Percentiles rank a stretch among this genome's conserved stretches.
Conservation (phyloP, 129 eudicot genomes). For the Centaurea solstitialis region DNA sequence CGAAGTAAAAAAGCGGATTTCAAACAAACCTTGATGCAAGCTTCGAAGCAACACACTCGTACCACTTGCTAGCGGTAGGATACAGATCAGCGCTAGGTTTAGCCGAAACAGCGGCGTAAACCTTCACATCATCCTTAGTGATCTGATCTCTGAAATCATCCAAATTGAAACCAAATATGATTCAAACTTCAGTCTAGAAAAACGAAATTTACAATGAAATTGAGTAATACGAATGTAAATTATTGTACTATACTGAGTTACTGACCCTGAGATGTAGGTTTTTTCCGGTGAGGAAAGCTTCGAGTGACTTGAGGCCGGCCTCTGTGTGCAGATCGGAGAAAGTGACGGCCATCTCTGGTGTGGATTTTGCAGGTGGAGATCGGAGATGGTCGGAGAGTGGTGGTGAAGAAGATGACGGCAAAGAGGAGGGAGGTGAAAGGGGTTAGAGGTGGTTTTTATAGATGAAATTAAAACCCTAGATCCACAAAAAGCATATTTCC, state of each 20-base stretch:
- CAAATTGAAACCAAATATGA: conserved; percentile 2
- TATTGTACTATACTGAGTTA: not conserved
- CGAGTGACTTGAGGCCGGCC: conserved; percentile 75
- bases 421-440: not conserved
- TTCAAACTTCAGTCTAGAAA: not conserved
- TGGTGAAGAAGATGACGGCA: conserved; percentile 17
- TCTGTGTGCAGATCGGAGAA: conserved; percentile 92
- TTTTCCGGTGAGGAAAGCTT: conserved; percentile 74
- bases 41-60: conserved; percentile 48
- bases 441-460: not conserved
- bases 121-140: conserved; percentile 85
- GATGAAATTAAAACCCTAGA: conserved; percentile 27
- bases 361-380: conserved; percentile 3
- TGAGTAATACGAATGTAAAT: no score
- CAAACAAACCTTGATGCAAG: conserved; percentile 61
- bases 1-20: not conserved
- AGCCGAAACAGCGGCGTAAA: conserved; percentile 65
- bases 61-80: conserved; percentile 85
- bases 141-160: conserved; percentile 48
- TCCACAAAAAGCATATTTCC: conserved; percentile 19
- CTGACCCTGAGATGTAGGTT: conserved; percentile 73
- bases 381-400: not conserved
- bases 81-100: conserved; percentile 64
- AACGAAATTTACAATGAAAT: not conserved
- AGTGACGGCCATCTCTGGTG: conserved; percentile 59